Evolutionary conservation across 768 basidiomycete species (phyloP).

Genomic region (Suillus placidus): DNA sequence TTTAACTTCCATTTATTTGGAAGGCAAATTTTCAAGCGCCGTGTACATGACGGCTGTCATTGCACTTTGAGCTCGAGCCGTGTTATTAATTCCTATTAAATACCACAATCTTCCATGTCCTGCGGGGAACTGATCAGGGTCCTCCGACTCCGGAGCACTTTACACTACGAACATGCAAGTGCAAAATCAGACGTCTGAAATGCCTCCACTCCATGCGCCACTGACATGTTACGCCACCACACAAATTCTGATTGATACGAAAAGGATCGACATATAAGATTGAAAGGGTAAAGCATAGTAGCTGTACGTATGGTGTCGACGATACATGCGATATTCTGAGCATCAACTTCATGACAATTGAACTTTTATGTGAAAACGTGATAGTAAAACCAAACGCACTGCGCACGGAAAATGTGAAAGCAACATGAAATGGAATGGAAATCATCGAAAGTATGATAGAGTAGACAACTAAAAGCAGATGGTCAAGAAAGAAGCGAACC

Average conservation of each 20-base stretch:
- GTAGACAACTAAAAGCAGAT: constrained; percentile 9
- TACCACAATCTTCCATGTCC: background rate
- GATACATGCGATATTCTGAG: background rate
- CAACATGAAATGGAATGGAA: background rate
- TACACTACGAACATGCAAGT: background rate
- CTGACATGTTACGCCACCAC: background rate
- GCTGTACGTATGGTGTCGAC: background rate
- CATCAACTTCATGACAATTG: background rate
- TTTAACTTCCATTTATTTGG: background rate
- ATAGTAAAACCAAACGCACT: background rate
- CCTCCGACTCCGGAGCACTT: background rate
- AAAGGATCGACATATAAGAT: background rate
- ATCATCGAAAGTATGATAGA: background rate
- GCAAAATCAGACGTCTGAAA: background rate
- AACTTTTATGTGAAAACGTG: background rate
- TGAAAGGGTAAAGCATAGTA: constrained; percentile 1
- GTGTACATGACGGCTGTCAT: no score
- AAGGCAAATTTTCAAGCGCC: background rate
- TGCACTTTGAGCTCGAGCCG: background rate
- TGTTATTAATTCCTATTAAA: no score
- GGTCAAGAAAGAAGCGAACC: constrained; percentile 4
- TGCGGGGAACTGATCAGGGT: background rate
- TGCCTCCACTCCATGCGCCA: constrained; percentile 19
- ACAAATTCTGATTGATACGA: background rate
- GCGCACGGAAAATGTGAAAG: background rate